Conservation (phyloP, 192 early-diverging fungal species). For the Dissophora ornata region DNA sequence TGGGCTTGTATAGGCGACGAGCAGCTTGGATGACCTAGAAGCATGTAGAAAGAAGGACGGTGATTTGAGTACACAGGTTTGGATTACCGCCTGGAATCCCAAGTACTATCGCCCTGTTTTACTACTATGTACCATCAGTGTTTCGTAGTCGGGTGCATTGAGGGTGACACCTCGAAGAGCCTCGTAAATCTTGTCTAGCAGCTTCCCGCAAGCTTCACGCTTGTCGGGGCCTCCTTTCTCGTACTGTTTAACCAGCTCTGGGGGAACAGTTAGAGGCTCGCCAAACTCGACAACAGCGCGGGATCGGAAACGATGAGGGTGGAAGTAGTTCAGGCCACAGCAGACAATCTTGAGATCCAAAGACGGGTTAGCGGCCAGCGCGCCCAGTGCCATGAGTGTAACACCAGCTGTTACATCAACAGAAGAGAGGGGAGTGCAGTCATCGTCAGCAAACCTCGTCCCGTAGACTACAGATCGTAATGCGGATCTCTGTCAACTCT, state of each 20-base stretch:
- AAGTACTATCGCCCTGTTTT: too few species aligned
- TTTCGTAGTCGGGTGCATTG: conserved; percentile 93
- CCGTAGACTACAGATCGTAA: too few species aligned
- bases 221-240: conserved; percentile 84
- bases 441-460: too few species aligned
- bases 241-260: conserved; percentile 85
- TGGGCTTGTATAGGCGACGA: conserved; percentile 90
- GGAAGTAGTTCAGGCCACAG: conserved; percentile 94
- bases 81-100: too few species aligned
- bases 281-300: conserved; percentile 98
- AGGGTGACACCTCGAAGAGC: conserved; percentile 89
- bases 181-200: conserved; percentile 83
- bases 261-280: conserved; percentile 82
- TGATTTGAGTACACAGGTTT: too few species aligned
- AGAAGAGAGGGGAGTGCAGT: not conserved
- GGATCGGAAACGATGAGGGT: conserved; percentile 93
- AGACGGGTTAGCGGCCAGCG: conserved; percentile 85
- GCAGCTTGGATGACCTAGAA: conserved; percentile 89
- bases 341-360: conserved; percentile 95
- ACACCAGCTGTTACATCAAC: conserved; percentile 68
- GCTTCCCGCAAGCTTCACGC: conserved; percentile 79
- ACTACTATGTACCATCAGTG: conserved; percentile 79
- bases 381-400: conserved; percentile 88
- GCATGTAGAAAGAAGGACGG: not conserved
- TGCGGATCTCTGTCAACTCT: too few species aligned